phyloP scores from a whole-genome alignment of 1,284 basidiomycete species.

The Ustilago lituana region DNA sequence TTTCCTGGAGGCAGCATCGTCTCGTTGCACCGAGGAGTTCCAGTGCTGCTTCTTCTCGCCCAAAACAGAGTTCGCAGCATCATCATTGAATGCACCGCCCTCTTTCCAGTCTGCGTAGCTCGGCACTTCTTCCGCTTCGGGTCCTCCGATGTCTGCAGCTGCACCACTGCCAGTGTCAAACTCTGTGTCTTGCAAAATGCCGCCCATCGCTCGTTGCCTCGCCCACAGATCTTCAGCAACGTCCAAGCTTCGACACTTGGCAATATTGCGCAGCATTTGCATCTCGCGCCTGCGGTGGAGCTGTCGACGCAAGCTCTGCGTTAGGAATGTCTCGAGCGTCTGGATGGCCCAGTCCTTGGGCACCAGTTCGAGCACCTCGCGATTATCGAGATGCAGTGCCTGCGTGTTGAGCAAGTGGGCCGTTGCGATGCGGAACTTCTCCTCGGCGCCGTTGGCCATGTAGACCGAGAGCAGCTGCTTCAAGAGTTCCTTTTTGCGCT shows the following conservation, averaged over 20 bases:
- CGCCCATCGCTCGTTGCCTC: slow-evolving; percentile 48
- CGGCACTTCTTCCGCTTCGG: slow-evolving; percentile 1
- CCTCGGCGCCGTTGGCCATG: slow-evolving; percentile 44
- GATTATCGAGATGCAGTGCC: slow-evolving; percentile 46
- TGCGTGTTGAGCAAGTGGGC: slow-evolving; percentile 59
- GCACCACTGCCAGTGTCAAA: slow-evolving; percentile 16
- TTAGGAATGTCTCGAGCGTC: slow-evolving; percentile 55
- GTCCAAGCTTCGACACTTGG: slow-evolving; percentile 52
- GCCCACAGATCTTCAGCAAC: slow-evolving; percentile 52
- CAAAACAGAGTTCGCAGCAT: too few relatives aligned
- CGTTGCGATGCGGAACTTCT: slow-evolving; percentile 47
- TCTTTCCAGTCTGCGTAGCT: slow-evolving; percentile 21
- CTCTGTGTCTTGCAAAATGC: slow-evolving; percentile 45
- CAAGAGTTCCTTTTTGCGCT: slow-evolving; percentile 36
- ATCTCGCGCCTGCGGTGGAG: slow-evolving; percentile 45
- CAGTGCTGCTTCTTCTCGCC: slow-evolving; percentile 5
- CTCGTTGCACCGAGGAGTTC: not conserved
- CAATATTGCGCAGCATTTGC: slow-evolving; percentile 47
- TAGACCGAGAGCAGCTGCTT: slow-evolving; percentile 46
- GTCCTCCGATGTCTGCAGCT: not conserved
- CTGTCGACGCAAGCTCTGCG: slow-evolving; percentile 43
- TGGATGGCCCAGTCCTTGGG: slow-evolving; percentile 54
- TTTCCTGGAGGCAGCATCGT: slow-evolving; percentile 1
- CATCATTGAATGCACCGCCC: not conserved
- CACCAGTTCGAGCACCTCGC: slow-evolving; percentile 51